Conservation (phyloP, 2,329 filamentous ascomycete genomes). For the Pseudocercospora eumusae region DNA sequence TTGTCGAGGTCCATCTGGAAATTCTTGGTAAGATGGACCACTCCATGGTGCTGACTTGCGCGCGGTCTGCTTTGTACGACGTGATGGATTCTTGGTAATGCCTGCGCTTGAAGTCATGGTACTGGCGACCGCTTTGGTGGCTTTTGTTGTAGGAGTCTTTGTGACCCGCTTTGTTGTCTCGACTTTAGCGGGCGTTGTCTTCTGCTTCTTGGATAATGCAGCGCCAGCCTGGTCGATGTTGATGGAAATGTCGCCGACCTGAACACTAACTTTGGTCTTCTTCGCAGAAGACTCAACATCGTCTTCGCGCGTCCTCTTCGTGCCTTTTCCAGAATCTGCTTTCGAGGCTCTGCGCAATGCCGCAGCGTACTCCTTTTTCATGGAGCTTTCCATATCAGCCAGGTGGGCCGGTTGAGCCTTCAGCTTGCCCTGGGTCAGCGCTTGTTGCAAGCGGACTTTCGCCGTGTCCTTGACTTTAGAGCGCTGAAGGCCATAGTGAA, state of each 20-base stretch:
- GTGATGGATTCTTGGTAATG: conserved; percentile 4
- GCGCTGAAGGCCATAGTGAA: conserved; percentile 61
- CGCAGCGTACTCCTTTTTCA: conserved; percentile 61
- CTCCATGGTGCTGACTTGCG: conserved; percentile 10
- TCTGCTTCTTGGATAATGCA: conserved; percentile 17
- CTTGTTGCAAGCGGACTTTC: conserved; percentile 61
- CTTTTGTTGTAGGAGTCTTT: conserved; percentile 6
- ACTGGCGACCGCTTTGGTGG: not conserved
- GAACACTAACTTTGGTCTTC: conserved; percentile 35
- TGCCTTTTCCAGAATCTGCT: conserved; percentile 13
- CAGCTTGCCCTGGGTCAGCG: conserved; percentile 53
- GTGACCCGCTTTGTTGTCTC: not conserved
- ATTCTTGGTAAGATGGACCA: not conserved
- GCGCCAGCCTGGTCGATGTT: conserved; percentile 31
- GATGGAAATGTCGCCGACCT: conserved; percentile 30
- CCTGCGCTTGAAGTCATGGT: not conserved
- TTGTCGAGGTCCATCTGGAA: not conserved
- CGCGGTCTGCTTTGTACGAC: conserved; percentile 13
- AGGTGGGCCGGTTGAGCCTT: conserved; percentile 52
- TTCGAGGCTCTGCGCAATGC: conserved; percentile 52
- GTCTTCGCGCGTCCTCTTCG: conserved; percentile 33
- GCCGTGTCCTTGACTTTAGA: conserved; percentile 62
- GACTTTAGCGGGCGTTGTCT: not conserved
- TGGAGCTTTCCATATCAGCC: conserved; percentile 52
- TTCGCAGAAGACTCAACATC: conserved; percentile 24